Base-by-base conservation (phyloP, 768 basidiomycete species). In the Hypsizygus marmoreus region DNA sequence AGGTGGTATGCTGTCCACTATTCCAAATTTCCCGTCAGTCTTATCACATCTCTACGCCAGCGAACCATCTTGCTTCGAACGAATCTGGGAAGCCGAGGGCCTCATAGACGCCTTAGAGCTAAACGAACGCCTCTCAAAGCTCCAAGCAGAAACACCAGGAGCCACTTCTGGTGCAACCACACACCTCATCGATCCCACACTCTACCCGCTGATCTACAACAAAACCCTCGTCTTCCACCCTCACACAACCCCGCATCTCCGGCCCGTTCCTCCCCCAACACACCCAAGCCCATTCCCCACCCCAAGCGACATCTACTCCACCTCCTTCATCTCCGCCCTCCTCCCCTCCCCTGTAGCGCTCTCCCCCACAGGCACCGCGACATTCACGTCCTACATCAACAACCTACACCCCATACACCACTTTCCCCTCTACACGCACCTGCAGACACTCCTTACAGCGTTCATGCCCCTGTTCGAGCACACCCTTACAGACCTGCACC, bases 61-160 rank as follows among this genome's bases (percentile, higher is more conserved):
- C 51, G 70, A 79, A 56, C 69, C 78, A 5, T 79, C 79, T n/a
- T 77, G 74, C 52, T 80, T 77, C 49, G 77, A 79, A 38, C 72
- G 79, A 14, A 75, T 81, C 16, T 81, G 77, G 77, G 72, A 79
- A 52, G 69, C 71, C 0, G 56, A 63, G 25, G 23, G 39, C 25
- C 43, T 69, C 25, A 36, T 71, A 19, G 53, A 58, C 33, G 9
- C 45, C 11, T 3, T 33, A 13, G 23, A 44, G 9, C 47, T 75
- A 22, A 53, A 54, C n/a, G 17, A 50, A 22, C 47, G 50, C 6
- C 51, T 74, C 9, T 45, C 47, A 14, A n/a, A 13, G 7, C 56
- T 72, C 9, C 55, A n/a, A n/a, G 51, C 2, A 43, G 35, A 17
- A 45, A 13, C 26, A 47, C 25, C 28, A 28, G 30, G 28, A 45